Percentiles rank a stretch among this genome's conserved stretches.
These are phyloP conservation scores for Populus ilicifolia DNA, from an alignment of 345 rosid species.

Conservation along the genomic window DNA sequence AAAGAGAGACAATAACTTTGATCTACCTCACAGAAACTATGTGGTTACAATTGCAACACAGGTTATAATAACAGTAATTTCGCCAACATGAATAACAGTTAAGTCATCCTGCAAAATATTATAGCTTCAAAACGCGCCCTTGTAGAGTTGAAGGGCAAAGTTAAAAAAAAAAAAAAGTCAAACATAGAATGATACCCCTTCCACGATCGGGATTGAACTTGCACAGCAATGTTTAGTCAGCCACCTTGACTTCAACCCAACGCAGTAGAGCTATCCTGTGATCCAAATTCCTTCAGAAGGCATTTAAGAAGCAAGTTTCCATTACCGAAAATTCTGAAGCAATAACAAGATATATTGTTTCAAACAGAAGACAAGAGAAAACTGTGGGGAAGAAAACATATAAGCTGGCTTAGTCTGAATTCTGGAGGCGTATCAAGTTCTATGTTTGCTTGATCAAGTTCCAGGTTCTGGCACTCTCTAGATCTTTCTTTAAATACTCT, in stretches of 20 bases:
- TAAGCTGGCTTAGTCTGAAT: conserved; percentile 89
- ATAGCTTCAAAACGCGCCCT: background rate
- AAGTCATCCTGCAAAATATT: conserved; percentile 2
- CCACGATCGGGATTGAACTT: background rate
- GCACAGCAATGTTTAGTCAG: conserved; percentile 18
- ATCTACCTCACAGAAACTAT: background rate
- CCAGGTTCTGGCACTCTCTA: conserved; percentile 79
- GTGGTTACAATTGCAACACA: background rate
- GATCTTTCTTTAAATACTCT: conserved; percentile 72
- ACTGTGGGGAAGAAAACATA: conserved; percentile 24
- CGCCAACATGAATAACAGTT: background rate
- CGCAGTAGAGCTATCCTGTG: conserved; percentile 82
- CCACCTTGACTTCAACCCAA: conserved; percentile 65
- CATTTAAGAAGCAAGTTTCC: background rate
- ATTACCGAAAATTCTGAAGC: background rate
- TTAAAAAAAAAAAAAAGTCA: conserved; percentile 1
- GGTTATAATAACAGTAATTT: background rate
- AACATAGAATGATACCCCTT: background rate
- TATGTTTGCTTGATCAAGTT: conserved; percentile 66
- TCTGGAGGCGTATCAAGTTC: conserved; percentile 94
- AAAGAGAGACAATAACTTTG: background rate
- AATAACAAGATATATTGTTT: background rate
- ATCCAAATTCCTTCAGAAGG: conserved; percentile 71
- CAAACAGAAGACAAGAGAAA: background rate
- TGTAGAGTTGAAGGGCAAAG: background rate